phyloP scores from a whole-genome alignment of 441 rosid genomes.

The Raphanus hybrid region DNA sequence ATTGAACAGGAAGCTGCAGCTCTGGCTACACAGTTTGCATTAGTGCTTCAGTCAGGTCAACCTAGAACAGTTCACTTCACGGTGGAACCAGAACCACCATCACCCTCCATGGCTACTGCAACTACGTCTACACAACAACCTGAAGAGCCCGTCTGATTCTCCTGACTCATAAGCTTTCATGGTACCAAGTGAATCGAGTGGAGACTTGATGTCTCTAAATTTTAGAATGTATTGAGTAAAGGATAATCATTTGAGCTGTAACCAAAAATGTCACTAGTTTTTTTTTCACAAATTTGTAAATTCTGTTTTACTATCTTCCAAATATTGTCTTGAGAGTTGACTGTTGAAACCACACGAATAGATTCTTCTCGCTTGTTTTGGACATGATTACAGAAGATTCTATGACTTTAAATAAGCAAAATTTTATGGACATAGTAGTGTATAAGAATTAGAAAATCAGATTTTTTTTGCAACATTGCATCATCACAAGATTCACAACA shows the following conservation, averaged over 20 bases:
- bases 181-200: conserved; percentile 7
- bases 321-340: conserved; percentile 4
- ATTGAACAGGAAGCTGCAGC: conserved; percentile 84
- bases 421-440: not conserved
- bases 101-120: conserved; percentile 45
- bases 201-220: conserved; percentile 25
- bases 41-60: conserved; percentile 90
- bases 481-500: conserved; percentile 41
- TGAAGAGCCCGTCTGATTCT: conserved; percentile 59
- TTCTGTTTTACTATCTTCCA: not conserved
- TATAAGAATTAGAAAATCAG: conserved; percentile 8
- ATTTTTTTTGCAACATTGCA: conserved; percentile 34
- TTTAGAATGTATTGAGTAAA: conserved; percentile 35
- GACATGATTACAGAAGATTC: not conserved
- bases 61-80: conserved; percentile 82
- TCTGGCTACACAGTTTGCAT: conserved; percentile 91
- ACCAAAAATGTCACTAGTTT: conserved; percentile 16
- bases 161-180: conserved; percentile 6
- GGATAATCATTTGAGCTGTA: conserved; percentile 25
- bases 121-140: conserved; percentile 34
- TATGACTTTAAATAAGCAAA: not conserved
- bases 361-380: not conserved
- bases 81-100: conserved; percentile 64
- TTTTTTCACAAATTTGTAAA: conserved; percentile 27
- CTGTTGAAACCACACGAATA: not conserved